Conservation (phyloP, 768 basidiomycete species). For the Neoboletus magnificus region DNA sequence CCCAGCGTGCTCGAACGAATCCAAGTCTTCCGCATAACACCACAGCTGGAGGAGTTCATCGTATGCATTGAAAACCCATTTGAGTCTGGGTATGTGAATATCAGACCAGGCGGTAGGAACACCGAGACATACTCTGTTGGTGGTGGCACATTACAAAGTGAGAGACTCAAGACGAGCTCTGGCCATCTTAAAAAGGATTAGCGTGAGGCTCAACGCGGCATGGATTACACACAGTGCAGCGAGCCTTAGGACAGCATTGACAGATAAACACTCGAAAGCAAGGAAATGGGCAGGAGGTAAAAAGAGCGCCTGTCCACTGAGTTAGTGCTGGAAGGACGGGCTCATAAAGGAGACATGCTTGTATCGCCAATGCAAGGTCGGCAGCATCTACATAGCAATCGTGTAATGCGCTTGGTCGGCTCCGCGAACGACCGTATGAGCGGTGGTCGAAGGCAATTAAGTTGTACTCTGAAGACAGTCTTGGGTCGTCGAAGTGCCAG, state of each 20-base stretch:
- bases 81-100: constrained; percentile 40
- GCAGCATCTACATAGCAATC: constrained; percentile 81
- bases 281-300: constrained; percentile 70
- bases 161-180: constrained; percentile 64
- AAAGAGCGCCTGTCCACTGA: constrained; percentile 45
- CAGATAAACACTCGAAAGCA: constrained; percentile 59
- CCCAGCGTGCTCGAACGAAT: constrained; percentile 62
- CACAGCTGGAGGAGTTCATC: constrained; percentile 62
- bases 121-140: constrained; percentile 55
- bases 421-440: constrained; percentile 54
- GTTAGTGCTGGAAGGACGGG: not conserved
- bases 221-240: constrained; percentile 52
- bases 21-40: constrained; percentile 64
- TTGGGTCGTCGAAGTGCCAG: constrained; percentile 63
- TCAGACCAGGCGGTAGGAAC: not conserved
- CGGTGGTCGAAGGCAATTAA: constrained; percentile 76
- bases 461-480: constrained; percentile 58
- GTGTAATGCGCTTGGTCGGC: constrained; percentile 51
- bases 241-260: constrained; percentile 60
- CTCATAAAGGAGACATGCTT: constrained; percentile 39
- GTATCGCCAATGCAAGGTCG: constrained; percentile 64
- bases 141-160: constrained; percentile 64
- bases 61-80: constrained; percentile 57
- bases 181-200: constrained; percentile 52
- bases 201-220: not conserved